Percentiles rank a stretch among this genome's conserved stretches.
Conservation (phyloP, 163 green algal genomes). For the Coccomyxa subellipsoidea region DNA sequence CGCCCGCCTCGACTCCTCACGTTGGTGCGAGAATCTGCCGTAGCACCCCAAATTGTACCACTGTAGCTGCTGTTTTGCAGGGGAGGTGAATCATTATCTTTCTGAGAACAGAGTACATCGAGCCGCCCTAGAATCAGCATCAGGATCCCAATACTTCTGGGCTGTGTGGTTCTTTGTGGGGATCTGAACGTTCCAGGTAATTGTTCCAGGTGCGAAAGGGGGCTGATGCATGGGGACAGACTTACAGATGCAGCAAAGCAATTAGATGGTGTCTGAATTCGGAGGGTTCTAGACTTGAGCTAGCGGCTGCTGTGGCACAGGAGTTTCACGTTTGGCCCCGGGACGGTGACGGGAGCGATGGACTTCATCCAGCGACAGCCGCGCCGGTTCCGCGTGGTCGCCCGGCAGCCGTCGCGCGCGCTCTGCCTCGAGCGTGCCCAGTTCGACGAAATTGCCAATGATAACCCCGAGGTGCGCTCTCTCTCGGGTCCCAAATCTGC, state of each 20-base stretch:
- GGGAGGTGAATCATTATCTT: too few species aligned
- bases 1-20: background rate
- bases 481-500: background rate
- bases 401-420: background rate
- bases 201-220: too few species aligned
- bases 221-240: too few species aligned
- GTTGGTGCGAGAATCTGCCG: background rate
- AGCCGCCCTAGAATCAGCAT: too few species aligned
- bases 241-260: too few species aligned
- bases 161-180: too few species aligned
- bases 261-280: too few species aligned
- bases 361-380: conserved; percentile 4
- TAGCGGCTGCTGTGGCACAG: background rate
- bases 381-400: background rate
- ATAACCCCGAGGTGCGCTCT: background rate
- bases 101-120: too few species aligned
- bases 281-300: too few species aligned
- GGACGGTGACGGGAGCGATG: background rate
- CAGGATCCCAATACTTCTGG: too few species aligned
- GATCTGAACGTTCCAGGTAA: too few species aligned
- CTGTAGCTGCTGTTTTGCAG: too few species aligned
- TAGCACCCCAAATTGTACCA: background rate
- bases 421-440: background rate
- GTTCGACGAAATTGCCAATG: background rate
- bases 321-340: conserved; percentile 8